phyloP scores from a whole-genome alignment of 176 grass and related monocot genomes.

The Triticum urartu region DNA sequence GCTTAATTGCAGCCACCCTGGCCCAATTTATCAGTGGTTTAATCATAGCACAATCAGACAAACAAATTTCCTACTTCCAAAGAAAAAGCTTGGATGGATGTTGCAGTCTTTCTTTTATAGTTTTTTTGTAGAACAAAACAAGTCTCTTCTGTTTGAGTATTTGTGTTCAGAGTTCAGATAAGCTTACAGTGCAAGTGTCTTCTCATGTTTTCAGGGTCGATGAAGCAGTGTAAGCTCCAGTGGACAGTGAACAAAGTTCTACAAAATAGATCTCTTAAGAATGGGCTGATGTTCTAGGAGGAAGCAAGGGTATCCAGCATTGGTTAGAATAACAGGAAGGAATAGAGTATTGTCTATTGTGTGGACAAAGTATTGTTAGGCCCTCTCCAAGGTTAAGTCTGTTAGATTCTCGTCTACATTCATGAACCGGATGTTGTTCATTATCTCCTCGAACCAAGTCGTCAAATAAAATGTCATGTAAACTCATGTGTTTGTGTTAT shows the following conservation, averaged over 20 bases:
- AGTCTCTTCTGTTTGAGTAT: neutral
- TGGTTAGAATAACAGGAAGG: constrained; percentile 49
- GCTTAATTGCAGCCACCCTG: constrained; percentile 14
- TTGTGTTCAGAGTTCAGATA: constrained; percentile 3
- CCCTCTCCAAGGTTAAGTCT: constrained; percentile 16
- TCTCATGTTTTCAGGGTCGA: constrained; percentile 32
- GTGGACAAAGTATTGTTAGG: constrained; percentile 34
- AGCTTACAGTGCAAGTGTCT: constrained; percentile 25
- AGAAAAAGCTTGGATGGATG: too few relatives aligned
- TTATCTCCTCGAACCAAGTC: constrained; percentile 10
- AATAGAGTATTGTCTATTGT: neutral
- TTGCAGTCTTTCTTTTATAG: too few relatives aligned
- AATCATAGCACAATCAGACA: constrained; percentile 18
- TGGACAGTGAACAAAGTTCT: constrained; percentile 22
- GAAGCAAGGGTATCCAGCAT: constrained; percentile 37
- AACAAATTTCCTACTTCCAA: constrained; percentile 5
- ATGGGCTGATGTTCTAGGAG: constrained; percentile 20
- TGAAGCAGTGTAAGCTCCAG: neutral
- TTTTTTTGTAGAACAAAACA: neutral
- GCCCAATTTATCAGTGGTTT: neutral
- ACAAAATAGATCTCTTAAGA: constrained; percentile 27
- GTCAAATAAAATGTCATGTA: constrained; percentile 26
- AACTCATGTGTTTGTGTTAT: constrained; percentile 24
- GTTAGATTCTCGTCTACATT: constrained; percentile 39
- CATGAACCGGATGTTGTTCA: constrained; percentile 7